These are phyloP conservation scores for Capsicum baccatum DNA, from an alignment of 257 asterid genomes.

Conservation along the genomic window DNA sequence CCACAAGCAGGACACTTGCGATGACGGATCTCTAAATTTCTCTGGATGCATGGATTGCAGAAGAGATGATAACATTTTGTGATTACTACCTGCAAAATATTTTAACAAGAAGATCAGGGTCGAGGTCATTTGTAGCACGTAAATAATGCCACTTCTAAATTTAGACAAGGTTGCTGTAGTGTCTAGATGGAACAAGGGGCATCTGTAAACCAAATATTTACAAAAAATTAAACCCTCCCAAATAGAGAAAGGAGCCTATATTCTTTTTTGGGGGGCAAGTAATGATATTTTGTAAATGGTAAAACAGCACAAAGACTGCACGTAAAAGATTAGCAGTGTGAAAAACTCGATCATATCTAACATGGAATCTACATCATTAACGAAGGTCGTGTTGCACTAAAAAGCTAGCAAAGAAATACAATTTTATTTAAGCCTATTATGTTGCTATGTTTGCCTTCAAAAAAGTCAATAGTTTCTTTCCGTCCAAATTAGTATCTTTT, in stretches of 20 bases:
- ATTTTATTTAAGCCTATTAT: not conserved
- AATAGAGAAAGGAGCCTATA: not conserved
- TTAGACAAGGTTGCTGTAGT: conserved; percentile 10
- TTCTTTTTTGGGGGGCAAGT: not conserved
- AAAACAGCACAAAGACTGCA: not conserved
- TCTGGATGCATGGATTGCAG: conserved; percentile 94
- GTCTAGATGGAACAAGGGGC: not conserved
- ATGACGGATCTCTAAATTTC: conserved; percentile 89
- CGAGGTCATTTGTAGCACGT: not conserved
- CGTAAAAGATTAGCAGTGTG: not conserved
- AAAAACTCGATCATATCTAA: not conserved
- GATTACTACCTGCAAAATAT: conserved; percentile 74
- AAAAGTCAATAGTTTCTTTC: not conserved
- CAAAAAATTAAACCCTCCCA: not conserved
- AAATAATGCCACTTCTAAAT: not conserved
- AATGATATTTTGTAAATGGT: conserved; percentile 4
- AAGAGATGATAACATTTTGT: conserved; percentile 92
- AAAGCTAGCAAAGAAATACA: not conserved
- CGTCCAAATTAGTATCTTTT: not conserved
- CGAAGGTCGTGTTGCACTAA: not conserved
- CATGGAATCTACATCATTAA: not conserved
- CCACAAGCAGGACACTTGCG: conserved; percentile 98
- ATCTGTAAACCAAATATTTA: conserved; percentile 2
- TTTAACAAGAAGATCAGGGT: not conserved
- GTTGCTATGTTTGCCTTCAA: not conserved